These are phyloP conservation scores for Zoysia japonica DNA, from an alignment of 176 grass and related monocot genomes.

Conservation along the genomic window DNA sequence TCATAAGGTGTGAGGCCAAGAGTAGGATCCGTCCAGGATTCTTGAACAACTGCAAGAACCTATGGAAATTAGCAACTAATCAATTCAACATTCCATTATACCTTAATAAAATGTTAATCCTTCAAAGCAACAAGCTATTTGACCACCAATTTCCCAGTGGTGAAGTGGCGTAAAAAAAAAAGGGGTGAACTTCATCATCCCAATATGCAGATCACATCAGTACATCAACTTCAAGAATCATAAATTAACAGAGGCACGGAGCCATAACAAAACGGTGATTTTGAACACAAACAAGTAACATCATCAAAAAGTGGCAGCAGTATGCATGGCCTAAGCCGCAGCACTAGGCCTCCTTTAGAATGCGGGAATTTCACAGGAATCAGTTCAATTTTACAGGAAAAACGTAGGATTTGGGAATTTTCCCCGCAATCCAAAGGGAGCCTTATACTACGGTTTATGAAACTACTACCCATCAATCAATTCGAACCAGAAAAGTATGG, in stretches of 20 bases:
- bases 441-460: not conserved
- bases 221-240: not conserved
- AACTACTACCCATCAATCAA: not conserved
- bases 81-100: constrained; percentile 40
- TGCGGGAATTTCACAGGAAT: no score
- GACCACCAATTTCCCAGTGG: not conserved
- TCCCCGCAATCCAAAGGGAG: no score
- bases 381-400: no score
- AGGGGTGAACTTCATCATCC: not conserved
- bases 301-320: not conserved
- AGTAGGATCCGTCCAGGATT: constrained; percentile 73
- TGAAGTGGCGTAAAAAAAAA: not conserved
- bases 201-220: not conserved
- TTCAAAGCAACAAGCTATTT: constrained; percentile 7
- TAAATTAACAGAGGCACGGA: not conserved
- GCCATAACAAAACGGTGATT: not conserved
- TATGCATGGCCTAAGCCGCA: not conserved
- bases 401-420: no score
- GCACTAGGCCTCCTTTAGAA: not conserved
- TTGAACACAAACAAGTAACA: not conserved
- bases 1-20: constrained; percentile 71
- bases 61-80: constrained; percentile 69
- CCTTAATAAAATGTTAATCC: constrained; percentile 23
- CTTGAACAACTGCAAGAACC: constrained; percentile 99
- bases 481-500: constrained; percentile 5